Conservation (phyloP, 2,329 filamentous ascomycete species). For the Colletotrichum zoysiae region DNA sequence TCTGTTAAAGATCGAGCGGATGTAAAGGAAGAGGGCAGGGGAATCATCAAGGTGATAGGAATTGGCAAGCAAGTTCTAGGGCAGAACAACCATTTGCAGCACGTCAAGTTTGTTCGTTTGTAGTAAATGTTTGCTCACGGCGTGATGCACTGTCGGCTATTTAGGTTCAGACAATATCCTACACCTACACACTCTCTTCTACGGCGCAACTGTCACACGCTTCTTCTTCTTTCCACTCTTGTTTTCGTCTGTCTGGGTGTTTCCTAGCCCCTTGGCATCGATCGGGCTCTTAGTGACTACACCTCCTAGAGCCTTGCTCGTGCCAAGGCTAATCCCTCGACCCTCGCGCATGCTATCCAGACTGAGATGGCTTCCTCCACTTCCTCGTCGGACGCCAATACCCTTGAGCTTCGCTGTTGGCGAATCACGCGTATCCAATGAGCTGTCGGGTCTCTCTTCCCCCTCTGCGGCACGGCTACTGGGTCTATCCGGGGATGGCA, state of each 20-base stretch:
- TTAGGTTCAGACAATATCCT: conserved; percentile 13
- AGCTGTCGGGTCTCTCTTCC: conserved; percentile 33
- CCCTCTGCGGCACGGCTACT: conserved; percentile 24
- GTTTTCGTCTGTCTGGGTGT: conserved; percentile 35
- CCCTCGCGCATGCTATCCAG: conserved; percentile 55
- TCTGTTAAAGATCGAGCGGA: not conserved
- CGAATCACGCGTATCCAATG: conserved; percentile 32
- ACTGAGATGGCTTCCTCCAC: conserved; percentile 53
- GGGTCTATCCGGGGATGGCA: conserved; percentile 41
- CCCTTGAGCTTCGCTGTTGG: conserved; percentile 48
- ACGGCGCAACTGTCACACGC: conserved; percentile 36
- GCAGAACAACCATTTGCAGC: not conserved
- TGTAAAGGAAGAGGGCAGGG: not conserved
- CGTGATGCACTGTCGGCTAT: conserved; percentile 1
- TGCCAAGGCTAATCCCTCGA: conserved; percentile 56
- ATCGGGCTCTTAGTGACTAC: conserved; percentile 51
- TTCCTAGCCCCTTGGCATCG: conserved; percentile 42
- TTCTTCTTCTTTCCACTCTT: conserved; percentile 42
- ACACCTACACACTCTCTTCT: conserved; percentile 8
- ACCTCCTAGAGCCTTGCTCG: conserved; percentile 52
- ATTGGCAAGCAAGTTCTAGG: not conserved
- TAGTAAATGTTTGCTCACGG: too few species aligned
- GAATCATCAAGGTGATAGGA: not conserved
- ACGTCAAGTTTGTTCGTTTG: not conserved
- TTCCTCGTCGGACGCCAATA: conserved; percentile 48